Conservation (phyloP, 2,329 filamentous ascomycete genomes). For the Alternaria metachromatica region DNA sequence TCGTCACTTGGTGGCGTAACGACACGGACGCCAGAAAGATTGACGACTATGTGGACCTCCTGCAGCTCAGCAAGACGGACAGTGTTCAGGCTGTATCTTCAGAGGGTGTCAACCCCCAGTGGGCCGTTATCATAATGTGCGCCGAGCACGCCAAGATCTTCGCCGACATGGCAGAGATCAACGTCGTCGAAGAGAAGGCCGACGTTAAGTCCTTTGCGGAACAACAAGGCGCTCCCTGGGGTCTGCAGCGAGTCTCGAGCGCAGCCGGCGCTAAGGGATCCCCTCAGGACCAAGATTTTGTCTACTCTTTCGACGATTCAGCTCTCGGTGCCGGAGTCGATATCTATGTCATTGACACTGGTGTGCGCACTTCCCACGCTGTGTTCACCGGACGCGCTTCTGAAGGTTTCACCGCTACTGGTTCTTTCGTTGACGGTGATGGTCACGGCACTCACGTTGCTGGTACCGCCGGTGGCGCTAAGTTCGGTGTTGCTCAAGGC, state of each 20-base stretch:
- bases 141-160: constrained; percentile 49
- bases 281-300: constrained; percentile 45
- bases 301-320: constrained; percentile 50
- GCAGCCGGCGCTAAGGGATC: constrained; percentile 41
- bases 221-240: constrained; percentile 53
- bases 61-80: constrained; percentile 37
- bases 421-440: constrained; percentile 48
- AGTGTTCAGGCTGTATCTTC: constrained; percentile 46
- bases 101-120: constrained; percentile 49
- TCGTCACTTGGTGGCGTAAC: constrained; percentile 30
- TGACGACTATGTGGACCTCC: constrained; percentile 21
- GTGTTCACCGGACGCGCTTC: constrained; percentile 54
- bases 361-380: constrained; percentile 54
- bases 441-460: constrained; percentile 59
- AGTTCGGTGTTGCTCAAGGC: constrained; percentile 56
- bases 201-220: constrained; percentile 38
- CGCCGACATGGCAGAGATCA: constrained; percentile 50
- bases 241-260: constrained; percentile 55
- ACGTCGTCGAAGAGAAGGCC: constrained; percentile 51
- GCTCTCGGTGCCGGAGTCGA: constrained; percentile 53
- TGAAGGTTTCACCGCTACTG: constrained; percentile 50
- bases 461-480: constrained; percentile 53
- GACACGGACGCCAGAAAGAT: constrained; percentile 17
- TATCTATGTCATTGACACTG: constrained; percentile 59
- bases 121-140: constrained; percentile 52